Percentiles rank a stretch among this genome's conserved stretches.
Evolutionary conservation across 331 rosid genomes (phyloP).

Genomic region (Stylosanthes scabra): DNA sequence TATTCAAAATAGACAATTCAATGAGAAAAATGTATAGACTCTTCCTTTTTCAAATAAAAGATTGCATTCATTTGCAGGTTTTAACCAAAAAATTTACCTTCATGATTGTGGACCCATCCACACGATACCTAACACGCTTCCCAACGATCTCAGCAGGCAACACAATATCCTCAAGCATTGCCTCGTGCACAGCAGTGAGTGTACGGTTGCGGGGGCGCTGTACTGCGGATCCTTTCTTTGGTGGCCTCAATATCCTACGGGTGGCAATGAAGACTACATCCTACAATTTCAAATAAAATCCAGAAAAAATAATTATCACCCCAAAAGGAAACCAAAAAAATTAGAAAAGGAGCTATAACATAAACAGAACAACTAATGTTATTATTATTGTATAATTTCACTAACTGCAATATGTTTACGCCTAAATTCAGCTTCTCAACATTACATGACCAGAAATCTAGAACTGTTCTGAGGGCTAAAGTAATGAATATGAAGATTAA

Average conservation of each 20-base stretch:
- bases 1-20: background rate
- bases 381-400: background rate
- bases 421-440: background rate
- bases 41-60: too few species aligned
- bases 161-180: conserved; percentile 86
- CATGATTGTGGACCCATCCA: conserved; percentile 94
- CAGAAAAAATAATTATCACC: background rate
- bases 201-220: conserved; percentile 93
- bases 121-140: conserved; percentile 71
- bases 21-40: background rate
- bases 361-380: background rate
- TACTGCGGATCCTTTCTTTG: conserved; percentile 93
- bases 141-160: conserved; percentile 96
- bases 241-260: conserved; percentile 87
- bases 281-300: conserved; percentile 34
- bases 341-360: background rate
- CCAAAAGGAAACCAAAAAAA: background rate
- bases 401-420: background rate
- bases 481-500: background rate
- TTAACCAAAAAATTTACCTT: conserved; percentile 60
- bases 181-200: conserved; percentile 93
- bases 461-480: background rate
- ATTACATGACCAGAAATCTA: background rate
- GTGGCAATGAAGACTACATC: conserved; percentile 85
- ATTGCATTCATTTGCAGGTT: too few species aligned